A percentile compares a stretch with the other conserved stretches of the same genome.
Conservation (phyloP, 2,329 filamentous ascomycete species). For the Aureobasidium sp. region DNA sequence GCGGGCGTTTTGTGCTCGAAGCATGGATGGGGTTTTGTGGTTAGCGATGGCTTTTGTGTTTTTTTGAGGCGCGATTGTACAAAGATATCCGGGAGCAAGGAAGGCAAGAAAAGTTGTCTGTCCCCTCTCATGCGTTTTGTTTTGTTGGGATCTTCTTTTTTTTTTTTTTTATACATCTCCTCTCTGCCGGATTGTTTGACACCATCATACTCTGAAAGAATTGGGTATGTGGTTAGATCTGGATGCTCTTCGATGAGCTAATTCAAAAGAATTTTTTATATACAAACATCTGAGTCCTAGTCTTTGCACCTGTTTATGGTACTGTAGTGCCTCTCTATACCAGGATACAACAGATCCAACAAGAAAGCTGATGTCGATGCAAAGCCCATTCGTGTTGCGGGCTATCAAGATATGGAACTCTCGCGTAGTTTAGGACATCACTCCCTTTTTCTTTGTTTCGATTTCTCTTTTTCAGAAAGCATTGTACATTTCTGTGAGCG, state of each 20-base stretch:
- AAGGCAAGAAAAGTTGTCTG: neutral
- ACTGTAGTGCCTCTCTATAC: too few species aligned
- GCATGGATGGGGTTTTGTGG: neutral
- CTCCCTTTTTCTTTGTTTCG: too few species aligned
- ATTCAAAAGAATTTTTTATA: neutral
- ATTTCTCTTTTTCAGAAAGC: too few species aligned
- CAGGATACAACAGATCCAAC: too few species aligned
- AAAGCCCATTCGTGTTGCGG: too few species aligned
- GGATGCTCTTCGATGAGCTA: neutral
- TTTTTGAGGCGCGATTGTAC: neutral
- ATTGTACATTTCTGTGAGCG: too few species aligned
- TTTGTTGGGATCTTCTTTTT: neutral
- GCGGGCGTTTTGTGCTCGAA: neutral
- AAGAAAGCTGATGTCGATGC: too few species aligned
- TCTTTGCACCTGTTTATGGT: too few species aligned
- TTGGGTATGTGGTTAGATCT: constrained; percentile 9
- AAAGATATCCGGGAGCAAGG: constrained; percentile 9
- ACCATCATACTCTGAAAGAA: constrained; percentile 8
- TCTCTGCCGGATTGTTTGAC: constrained; percentile 2
- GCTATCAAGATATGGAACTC: too few species aligned
- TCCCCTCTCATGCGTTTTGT: constrained; percentile 6
- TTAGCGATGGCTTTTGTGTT: neutral
- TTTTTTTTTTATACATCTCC: neutral
- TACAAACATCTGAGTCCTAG: neutral
- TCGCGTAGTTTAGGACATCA: too few species aligned